Conservation (phyloP, 2,329 filamentous ascomycete genomes). For the Hypocreales sp. region DNA sequence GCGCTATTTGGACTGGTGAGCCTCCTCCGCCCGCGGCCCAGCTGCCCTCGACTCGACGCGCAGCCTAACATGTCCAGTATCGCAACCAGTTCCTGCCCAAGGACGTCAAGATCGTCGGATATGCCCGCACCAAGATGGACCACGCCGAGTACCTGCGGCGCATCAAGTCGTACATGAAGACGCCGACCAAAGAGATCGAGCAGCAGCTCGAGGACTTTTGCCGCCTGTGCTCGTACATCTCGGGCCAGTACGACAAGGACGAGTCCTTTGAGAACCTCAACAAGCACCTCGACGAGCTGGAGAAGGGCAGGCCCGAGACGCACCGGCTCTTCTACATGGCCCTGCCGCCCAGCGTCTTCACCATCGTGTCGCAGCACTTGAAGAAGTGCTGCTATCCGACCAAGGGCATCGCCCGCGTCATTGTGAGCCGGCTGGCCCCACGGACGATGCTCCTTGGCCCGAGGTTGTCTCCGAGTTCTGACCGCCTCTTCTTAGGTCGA, state of each 20-base stretch:
- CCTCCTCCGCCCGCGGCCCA: slow-evolving; percentile 14
- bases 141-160: slow-evolving; percentile 86
- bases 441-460: no score
- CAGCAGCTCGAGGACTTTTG: slow-evolving; percentile 88
- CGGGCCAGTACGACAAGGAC: slow-evolving; percentile 96
- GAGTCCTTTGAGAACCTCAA: slow-evolving; percentile 81
- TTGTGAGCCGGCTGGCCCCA: no score
- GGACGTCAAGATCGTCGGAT: slow-evolving; percentile 92
- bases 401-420: slow-evolving; percentile 81
- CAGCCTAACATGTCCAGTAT: slow-evolving; percentile 41
- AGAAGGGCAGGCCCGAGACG: slow-evolving; percentile 67
- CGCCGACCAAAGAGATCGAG: slow-evolving; percentile 92
- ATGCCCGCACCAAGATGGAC: slow-evolving; percentile 99
- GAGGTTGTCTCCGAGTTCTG: no score
- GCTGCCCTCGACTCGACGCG: no score
- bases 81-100: slow-evolving; percentile 98
- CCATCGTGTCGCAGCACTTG: slow-evolving; percentile 88
- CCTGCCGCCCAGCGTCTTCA: slow-evolving; percentile 93
- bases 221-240: slow-evolving; percentile 77
- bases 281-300: slow-evolving; percentile 72
- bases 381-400: slow-evolving; percentile 95
- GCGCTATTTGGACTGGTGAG: slow-evolving; percentile 93
- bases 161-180: slow-evolving; percentile 97
- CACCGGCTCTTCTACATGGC: slow-evolving; percentile 99
- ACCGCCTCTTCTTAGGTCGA: slow-evolving; percentile 49